Evolutionary conservation across 768 basidiomycete species (phyloP).

Genomic region (Lactifluus pinguis): DNA sequence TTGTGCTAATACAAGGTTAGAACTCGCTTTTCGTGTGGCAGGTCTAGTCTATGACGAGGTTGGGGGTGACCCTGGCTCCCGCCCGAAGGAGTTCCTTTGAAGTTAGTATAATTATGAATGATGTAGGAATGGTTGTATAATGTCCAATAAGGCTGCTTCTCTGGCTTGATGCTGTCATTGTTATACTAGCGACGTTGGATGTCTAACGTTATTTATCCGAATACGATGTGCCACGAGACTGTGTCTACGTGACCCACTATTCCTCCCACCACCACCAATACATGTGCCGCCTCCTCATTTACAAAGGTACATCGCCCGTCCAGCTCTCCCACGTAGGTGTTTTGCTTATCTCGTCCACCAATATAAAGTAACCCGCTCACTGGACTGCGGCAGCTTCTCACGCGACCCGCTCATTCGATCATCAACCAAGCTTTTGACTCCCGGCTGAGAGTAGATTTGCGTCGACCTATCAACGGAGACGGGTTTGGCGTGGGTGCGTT

Average conservation of each 20-base stretch:
- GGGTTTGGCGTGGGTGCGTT: constrained; percentile 88
- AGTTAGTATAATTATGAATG: neutral
- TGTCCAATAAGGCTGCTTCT: neutral
- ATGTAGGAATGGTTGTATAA: constrained; percentile 15
- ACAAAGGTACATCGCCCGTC: constrained; percentile 91
- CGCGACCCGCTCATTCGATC: constrained; percentile 89
- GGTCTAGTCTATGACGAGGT: constrained; percentile 78
- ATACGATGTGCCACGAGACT: neutral
- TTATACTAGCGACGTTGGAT: neutral
- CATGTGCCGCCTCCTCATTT: constrained; percentile 91
- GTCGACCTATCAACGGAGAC: constrained; percentile 88
- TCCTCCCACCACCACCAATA: neutral
- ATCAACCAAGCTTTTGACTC: constrained; percentile 98
- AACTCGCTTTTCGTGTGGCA: constrained; percentile 78
- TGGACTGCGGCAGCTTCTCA: constrained; percentile 65
- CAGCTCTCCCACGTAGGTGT: constrained; percentile 69
- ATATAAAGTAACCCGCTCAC: neutral
- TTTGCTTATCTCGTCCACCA: neutral
- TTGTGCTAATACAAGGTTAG: constrained; percentile 30
- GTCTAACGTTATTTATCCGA: neutral
- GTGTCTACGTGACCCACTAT: too few relatives aligned
- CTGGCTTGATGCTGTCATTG: neutral
- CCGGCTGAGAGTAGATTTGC: constrained; percentile 68
- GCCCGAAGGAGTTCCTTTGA: constrained; percentile 75
- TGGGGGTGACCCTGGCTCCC: constrained; percentile 64